Percentiles rank a stretch among this genome's conserved stretches.
Evolutionary conservation across 1,284 basidiomycete genomes (phyloP).

Genomic region (Jaminaea rosea): DNA sequence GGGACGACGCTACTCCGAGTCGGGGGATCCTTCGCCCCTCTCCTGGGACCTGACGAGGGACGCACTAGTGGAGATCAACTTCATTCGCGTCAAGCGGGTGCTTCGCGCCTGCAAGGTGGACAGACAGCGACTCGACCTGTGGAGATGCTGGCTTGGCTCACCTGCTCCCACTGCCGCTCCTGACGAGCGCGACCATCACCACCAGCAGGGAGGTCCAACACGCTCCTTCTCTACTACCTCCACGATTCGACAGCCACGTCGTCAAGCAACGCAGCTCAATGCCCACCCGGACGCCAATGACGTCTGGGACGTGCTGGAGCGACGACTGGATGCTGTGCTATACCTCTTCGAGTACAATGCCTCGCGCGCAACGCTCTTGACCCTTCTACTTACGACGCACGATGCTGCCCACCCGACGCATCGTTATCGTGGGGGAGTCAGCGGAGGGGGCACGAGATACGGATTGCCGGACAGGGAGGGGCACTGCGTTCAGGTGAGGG

Average conservation of each 20-base stretch:
- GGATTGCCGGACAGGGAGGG: background rate
- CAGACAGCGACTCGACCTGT: slow-evolving; percentile 35
- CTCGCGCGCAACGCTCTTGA: slow-evolving; percentile 21
- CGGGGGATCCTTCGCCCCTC: too few species aligned
- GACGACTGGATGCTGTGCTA: slow-evolving; percentile 26
- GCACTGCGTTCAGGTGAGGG: too few species aligned
- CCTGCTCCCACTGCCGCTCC: background rate
- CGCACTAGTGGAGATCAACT: slow-evolving; percentile 40
- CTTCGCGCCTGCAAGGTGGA: slow-evolving; percentile 36
- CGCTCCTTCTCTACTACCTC: background rate
- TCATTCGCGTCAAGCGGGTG: slow-evolving; percentile 24
- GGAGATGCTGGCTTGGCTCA: slow-evolving; percentile 37
- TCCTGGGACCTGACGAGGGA: slow-evolving; percentile 34
- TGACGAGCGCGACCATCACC: background rate
- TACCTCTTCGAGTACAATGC: slow-evolving; percentile 34
- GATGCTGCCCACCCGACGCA: slow-evolving; percentile 23
- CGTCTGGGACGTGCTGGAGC: slow-evolving; percentile 36
- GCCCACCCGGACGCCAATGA: slow-evolving; percentile 20
- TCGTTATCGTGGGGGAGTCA: background rate
- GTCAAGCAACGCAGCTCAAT: background rate
- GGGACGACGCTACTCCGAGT: background rate
- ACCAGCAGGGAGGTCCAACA: background rate
- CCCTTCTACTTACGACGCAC: slow-evolving; percentile 24
- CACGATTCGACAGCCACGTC: too few species aligned
- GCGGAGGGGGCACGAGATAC: background rate